A percentile compares a stretch with the other conserved stretches of the same genome.
These are phyloP conservation scores for Crithidia brevicula DNA, from an alignment of 208 protist species.

Conservation along the genomic window DNA sequence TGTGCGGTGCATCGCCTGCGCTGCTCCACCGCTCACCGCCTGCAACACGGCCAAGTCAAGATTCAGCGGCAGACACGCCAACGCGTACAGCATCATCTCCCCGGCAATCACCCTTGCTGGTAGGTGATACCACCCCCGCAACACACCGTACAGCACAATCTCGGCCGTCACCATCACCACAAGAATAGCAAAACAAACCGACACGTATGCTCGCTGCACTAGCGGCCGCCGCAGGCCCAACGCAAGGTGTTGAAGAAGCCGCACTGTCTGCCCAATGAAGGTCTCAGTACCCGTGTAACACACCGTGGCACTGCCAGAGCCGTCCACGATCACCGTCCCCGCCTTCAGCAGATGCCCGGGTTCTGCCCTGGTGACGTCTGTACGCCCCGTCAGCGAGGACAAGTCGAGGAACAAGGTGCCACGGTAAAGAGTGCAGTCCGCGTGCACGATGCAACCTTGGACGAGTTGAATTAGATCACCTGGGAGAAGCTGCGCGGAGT, in stretches of 20 bases:
- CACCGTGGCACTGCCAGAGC: conserved; percentile 49
- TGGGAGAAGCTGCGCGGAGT: conserved; percentile 75
- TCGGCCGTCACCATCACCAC: conserved; percentile 10
- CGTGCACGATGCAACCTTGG: conserved; percentile 84
- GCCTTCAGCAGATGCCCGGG: conserved; percentile 80
- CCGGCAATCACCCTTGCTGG: conserved; percentile 14
- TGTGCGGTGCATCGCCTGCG: conserved; percentile 63
- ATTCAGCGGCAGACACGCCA: conserved; percentile 39
- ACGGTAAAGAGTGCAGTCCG: conserved; percentile 79
- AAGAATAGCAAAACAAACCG: not conserved
- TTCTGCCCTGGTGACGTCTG: conserved; percentile 74
- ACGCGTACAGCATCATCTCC: conserved; percentile 34
- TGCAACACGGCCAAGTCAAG: conserved; percentile 58
- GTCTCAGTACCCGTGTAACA: conserved; percentile 85
- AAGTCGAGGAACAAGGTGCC: conserved; percentile 78
- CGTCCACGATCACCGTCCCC: conserved; percentile 69
- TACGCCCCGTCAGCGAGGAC: conserved; percentile 91
- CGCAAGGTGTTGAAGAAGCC: conserved; percentile 52
- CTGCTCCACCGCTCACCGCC: conserved; percentile 72
- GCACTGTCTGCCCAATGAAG: conserved; percentile 87
- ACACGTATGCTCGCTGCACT: conserved; percentile 11
- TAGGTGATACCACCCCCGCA: conserved; percentile 1
- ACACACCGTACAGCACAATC: conserved; percentile 10
- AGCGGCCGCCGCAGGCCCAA: conserved; percentile 10
- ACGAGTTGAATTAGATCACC: conserved; percentile 90